Percentiles rank a stretch among this genome's conserved stretches.
Conservation (phyloP, 2,329 filamentous ascomycete genomes). For the Fusarium sp. region DNA sequence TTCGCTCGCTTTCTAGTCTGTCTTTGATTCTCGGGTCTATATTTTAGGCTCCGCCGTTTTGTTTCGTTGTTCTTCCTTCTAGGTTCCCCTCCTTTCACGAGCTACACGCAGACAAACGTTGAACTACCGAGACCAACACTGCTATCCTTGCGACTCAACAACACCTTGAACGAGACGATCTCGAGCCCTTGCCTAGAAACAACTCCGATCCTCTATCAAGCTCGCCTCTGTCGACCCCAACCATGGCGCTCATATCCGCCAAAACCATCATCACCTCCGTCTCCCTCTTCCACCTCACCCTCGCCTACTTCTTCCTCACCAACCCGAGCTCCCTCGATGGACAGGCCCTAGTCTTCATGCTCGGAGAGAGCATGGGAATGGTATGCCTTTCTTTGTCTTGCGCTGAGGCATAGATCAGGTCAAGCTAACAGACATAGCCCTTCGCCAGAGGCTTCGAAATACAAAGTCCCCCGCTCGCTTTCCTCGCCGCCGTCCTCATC, state of each 20-base stretch:
- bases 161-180: background rate
- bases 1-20: background rate
- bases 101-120: background rate
- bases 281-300: constrained; percentile 85
- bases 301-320: constrained; percentile 86
- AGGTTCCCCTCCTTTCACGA: background rate
- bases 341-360: constrained; percentile 82
- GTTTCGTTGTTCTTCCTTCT: background rate
- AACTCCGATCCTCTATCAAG: no score
- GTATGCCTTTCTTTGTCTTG: constrained; percentile 61
- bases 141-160: constrained; percentile 6
- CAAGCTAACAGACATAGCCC: constrained; percentile 32
- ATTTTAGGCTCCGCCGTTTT: background rate
- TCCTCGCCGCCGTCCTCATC: constrained; percentile 77
- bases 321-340: constrained; percentile 79
- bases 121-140: background rate
- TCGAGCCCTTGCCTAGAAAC: background rate
- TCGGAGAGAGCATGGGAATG: constrained; percentile 87
- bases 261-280: constrained; percentile 84
- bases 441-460: constrained; percentile 74
- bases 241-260: constrained; percentile 85
- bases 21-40: background rate
- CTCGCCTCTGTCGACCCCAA: no score
- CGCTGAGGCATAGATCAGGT: background rate
- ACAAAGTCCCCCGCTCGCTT: constrained; percentile 76